Evolutionary conservation across 257 asterid species (phyloP).

Genomic region (Solanum habrochaites): DNA sequence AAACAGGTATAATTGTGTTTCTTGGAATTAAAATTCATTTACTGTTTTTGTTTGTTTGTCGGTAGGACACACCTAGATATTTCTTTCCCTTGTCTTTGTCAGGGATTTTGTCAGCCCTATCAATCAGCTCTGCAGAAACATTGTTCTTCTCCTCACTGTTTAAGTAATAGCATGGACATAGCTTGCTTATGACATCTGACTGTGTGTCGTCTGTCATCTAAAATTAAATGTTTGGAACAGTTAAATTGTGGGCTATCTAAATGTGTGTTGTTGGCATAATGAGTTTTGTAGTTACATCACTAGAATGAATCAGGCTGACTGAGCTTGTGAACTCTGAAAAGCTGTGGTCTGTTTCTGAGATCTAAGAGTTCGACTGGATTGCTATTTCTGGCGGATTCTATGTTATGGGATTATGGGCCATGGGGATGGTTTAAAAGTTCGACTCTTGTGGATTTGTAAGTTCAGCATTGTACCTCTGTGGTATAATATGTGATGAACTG

Average conservation of each 20-base stretch:
- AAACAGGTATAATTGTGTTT: conserved; percentile 40
- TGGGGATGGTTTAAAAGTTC: not conserved
- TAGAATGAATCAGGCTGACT: not conserved
- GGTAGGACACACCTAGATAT: not conserved
- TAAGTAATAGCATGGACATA: not conserved
- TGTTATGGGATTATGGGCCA: not conserved
- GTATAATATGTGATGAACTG: not conserved
- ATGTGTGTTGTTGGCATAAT: not conserved
- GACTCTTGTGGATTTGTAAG: not conserved
- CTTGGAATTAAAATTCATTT: not conserved
- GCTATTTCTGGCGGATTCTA: not conserved
- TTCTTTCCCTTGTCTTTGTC: not conserved
- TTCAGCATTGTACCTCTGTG: not conserved
- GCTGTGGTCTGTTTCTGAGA: not conserved
- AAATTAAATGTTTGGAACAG: not conserved
- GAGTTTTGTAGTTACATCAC: not conserved
- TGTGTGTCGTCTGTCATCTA: not conserved
- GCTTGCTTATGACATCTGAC: not conserved
- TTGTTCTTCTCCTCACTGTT: not conserved
- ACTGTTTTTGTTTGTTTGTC: not conserved
- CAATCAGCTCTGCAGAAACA: not conserved
- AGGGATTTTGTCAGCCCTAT: not conserved
- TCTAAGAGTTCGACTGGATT: not conserved
- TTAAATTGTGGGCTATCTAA: not conserved
- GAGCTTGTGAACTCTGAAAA: not conserved